Conservation (phyloP, 148 eudicot genomes). For the Rhododendron vialii region DNA sequence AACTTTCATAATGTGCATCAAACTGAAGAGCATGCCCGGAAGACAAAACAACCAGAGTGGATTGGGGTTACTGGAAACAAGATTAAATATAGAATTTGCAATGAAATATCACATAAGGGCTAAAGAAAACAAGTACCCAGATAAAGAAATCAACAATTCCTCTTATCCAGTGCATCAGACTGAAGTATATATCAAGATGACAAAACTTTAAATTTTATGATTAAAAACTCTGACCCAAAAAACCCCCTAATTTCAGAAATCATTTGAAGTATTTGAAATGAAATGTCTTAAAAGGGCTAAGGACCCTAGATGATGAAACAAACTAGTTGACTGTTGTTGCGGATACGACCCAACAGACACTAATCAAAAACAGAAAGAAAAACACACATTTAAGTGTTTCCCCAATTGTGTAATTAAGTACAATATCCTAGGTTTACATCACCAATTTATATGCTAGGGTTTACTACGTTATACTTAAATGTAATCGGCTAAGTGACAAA, state of each 20-base stretch:
- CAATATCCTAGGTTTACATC: neutral
- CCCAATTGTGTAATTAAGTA: neutral
- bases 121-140: neutral
- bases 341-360: neutral
- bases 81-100: neutral
- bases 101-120: neutral
- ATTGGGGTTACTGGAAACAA: neutral
- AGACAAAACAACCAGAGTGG: neutral
- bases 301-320: neutral
- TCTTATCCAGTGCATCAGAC: neutral
- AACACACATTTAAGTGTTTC: neutral
- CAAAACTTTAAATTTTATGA: neutral
- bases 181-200: neutral
- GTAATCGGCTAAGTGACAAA: neutral
- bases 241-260: neutral
- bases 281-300: neutral
- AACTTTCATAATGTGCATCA: neutral
- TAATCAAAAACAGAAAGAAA: neutral
- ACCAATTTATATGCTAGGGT: neutral
- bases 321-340: neutral
- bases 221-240: neutral
- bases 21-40: neutral
- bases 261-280: neutral
- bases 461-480: too few species aligned
- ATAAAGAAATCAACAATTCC: neutral